Base-by-base conservation (phyloP, 768 basidiomycete species). In the Russula olivacea region DNA sequence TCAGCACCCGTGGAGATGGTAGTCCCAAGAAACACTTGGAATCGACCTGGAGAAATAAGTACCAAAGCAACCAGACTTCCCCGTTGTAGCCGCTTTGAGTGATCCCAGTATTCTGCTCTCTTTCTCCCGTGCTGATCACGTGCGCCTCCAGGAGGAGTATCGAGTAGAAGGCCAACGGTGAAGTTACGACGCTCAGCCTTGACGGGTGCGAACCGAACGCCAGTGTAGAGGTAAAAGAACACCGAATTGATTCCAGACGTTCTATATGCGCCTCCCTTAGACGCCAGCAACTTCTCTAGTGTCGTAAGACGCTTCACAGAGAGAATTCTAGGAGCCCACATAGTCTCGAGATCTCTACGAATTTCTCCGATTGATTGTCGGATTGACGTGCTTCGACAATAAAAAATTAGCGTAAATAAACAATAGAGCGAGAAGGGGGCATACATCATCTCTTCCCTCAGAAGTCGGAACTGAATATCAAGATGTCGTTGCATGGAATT, bases 381-480 rank as follows among this genome's bases (percentile, higher is more conserved):
- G 36, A 70, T 55, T 11, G 70, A 62, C 0, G 69, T 8, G 49
- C 70, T 71, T 49, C 0, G 17, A 17, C 11, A 5, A 8, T 7
- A 41, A 36, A 14, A 23, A 8, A 55, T 66, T 25, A 66, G 50
- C 4, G 58, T 25, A 9, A 51, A 25, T 15, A 45, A 40, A 45
- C 7, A 21, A 45, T n/a, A 4, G 25, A n/a, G 15, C 7, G 12
- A 50, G 58, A 47, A 23, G 25, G 25, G 38, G 8, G 70, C 82
- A 25, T 68, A 87, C 82, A 80, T 86, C 19, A 87, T 73, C 60
- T 91, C 89, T 66, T 90, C 89, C 41, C 89, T 77, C 40, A 91
- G 74, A 0, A 91, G 77, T 38, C 89, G 82, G 71, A 88, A 91
- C 66, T 91, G 88, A 4, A 86, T 80, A 61, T 92, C 90, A 12